Base-by-base conservation (phyloP, 139 green algal species). In the Auxenochlorella pyrenoidosa region DNA sequence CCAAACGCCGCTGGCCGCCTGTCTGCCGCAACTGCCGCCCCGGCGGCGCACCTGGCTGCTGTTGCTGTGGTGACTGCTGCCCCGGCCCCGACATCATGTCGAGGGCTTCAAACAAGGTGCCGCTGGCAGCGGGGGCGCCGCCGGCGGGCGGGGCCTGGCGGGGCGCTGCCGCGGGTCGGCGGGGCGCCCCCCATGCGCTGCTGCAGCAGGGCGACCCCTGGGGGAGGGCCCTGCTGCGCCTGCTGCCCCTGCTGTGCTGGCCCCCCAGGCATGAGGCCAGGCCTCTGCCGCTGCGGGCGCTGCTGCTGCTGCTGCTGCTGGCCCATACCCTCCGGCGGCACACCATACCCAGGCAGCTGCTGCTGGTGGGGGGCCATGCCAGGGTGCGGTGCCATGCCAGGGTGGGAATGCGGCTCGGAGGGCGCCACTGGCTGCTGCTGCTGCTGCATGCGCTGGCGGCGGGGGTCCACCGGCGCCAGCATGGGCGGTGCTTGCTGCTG, bases 251-350 rank as follows among this genome's bases (percentile, higher is more conserved):
- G 79, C 40, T 65, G 54, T 38, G 66, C 47, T 28, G 38, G 36
- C 36, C 59, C 78, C 5, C 54, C 54, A 63, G 59, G 21, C 59
- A 85, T 38, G 59, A 32, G 54, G 79, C 79, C 79, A 0, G 79
- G 60, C 15, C 79, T 60, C 38, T 85, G 79, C 24, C 79, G 79
- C 59, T 65, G 80, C 38, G 63, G 60, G 19, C 80, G 80, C 79
- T 40, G 51, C 58, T 44, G 58, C 59, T 75, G 78, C 51, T 84
- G 78, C 78, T 83, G 75, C 34, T 16, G 30, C 10, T 21, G 66
- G 1, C 66, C 66, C 66, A 73, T 5, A 19, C 30, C 66, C n/a
- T 38, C 66, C 3, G 66, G 66, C 12, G 66, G 66, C 1, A 13
- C 21, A 44, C 71, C 38, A 30, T 47, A 78, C 0, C 71, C 71